Conservation (phyloP, 768 basidiomycete genomes). For the Suillus bovinus region DNA sequence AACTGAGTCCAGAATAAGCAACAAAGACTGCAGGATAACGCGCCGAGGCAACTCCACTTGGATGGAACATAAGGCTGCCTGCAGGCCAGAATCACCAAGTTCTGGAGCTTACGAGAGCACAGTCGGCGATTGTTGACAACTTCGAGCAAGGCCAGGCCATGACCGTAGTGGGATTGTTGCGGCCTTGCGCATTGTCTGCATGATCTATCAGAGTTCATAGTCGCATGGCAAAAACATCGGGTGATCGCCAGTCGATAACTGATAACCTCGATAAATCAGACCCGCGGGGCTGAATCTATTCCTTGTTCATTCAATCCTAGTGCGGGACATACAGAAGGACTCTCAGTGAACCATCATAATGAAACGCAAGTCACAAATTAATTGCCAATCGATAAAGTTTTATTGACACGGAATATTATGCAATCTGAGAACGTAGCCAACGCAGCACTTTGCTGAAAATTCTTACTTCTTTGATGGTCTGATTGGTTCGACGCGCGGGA, state of each 20-base stretch:
- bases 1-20: not conserved
- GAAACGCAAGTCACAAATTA: not conserved
- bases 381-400: not conserved
- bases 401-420: not conserved
- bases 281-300: not conserved
- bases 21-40: not conserved
- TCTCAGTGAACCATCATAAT: not conserved
- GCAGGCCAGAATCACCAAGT: too few relatives aligned
- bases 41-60: not conserved
- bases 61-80: not conserved
- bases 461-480: constrained; percentile 4
- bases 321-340: not conserved
- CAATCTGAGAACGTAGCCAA: not conserved
- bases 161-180: not conserved
- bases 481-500: constrained; percentile 8
- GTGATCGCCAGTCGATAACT: not conserved
- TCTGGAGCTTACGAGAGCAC: not conserved
- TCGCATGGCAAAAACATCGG: not conserved
- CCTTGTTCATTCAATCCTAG: not conserved
- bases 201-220: not conserved
- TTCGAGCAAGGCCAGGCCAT: not conserved
- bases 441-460: not conserved
- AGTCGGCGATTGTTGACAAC: not conserved
- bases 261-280: not conserved
- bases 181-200: not conserved